Conservation (phyloP, 805 yeast species). For the Kodamaea leandrae region DNA sequence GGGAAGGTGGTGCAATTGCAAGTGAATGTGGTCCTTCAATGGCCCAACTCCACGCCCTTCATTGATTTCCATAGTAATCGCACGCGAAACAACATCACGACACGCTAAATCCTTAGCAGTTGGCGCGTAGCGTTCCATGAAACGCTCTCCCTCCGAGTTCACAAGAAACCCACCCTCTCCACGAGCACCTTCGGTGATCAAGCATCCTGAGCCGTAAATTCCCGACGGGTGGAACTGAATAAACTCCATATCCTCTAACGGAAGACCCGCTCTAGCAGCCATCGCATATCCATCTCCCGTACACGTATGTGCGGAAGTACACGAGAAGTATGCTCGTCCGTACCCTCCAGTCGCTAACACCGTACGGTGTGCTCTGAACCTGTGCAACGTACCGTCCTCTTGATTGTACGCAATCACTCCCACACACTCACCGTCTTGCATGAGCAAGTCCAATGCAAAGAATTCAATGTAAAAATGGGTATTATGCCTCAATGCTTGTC, state of each 20-base stretch:
- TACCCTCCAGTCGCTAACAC: constrained; percentile 98
- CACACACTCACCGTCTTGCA: constrained; percentile 93
- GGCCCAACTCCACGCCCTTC: constrained; percentile 99
- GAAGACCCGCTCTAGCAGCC: constrained; percentile 98
- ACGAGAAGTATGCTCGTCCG: constrained; percentile 97
- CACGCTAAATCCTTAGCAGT: constrained; percentile 97
- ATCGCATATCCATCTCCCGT: constrained; percentile 99
- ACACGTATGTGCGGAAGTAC: constrained; percentile 99
- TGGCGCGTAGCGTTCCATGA: constrained; percentile 99
- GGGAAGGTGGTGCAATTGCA: constrained; percentile 93
- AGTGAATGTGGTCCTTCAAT: constrained; percentile 87
- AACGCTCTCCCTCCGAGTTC: constrained; percentile 97
- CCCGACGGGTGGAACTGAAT: constrained; percentile 99
- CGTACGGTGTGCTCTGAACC: constrained; percentile 96
- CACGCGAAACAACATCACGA: constrained; percentile 97
- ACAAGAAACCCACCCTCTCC: constrained; percentile 99
- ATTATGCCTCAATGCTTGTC: constrained; percentile 94
- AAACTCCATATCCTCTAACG: constrained; percentile 95
- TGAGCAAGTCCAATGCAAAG: constrained; percentile 91
- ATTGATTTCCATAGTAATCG: constrained; percentile 97
- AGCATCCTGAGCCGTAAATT: constrained; percentile 97
- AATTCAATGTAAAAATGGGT: constrained; percentile 97
- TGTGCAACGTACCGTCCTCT: constrained; percentile 97
- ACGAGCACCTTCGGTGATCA: constrained; percentile 99
- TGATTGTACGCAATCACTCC: constrained; percentile 98